Percentiles rank a stretch among this genome's conserved stretches.
phyloP scores from a whole-genome alignment of 495 filamentous ascomycete species.

The Tuber umbilicatum region DNA sequence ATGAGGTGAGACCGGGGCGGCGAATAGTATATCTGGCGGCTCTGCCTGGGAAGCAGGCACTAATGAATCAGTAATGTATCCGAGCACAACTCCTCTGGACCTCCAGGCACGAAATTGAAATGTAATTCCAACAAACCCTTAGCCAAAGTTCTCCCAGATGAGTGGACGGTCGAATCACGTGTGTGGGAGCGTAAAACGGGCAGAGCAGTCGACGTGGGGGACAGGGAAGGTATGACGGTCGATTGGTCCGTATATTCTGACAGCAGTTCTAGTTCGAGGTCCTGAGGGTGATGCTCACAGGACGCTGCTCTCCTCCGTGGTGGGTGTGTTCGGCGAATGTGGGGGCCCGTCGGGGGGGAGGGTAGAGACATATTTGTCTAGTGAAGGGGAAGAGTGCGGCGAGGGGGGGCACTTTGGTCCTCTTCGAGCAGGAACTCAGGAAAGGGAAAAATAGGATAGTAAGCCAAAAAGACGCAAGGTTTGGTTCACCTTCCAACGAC shows the following conservation, averaged over 20 bases:
- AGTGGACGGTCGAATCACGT: not conserved
- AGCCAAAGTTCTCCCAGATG: not conserved
- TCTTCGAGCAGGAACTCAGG: not conserved
- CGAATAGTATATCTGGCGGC: not conserved
- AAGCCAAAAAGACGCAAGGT: not conserved
- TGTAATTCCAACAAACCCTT: not conserved
- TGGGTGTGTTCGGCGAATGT: not conserved
- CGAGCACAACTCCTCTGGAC: not conserved
- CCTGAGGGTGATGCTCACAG: not conserved
- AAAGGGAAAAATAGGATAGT: not conserved
- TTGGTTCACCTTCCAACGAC: not conserved
- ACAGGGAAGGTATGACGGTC: not conserved
- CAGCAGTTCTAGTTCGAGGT: not conserved
- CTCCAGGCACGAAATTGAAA: not conserved
- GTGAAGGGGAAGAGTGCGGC: not conserved
- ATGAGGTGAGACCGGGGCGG: not conserved
- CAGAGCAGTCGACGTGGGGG: not conserved
- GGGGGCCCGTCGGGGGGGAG: not conserved
- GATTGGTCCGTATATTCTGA: not conserved
- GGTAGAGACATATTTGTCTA: not conserved
- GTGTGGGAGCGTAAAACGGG: not conserved
- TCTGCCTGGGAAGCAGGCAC: not conserved
- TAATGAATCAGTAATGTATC: not conserved
- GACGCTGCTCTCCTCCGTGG: not conserved
- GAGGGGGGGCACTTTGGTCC: not conserved